A percentile compares a stretch with the other conserved stretches of the same genome.
phyloP scores from a whole-genome alignment of 352 stramenopile genomes.

The Phytophthora crassamura region DNA sequence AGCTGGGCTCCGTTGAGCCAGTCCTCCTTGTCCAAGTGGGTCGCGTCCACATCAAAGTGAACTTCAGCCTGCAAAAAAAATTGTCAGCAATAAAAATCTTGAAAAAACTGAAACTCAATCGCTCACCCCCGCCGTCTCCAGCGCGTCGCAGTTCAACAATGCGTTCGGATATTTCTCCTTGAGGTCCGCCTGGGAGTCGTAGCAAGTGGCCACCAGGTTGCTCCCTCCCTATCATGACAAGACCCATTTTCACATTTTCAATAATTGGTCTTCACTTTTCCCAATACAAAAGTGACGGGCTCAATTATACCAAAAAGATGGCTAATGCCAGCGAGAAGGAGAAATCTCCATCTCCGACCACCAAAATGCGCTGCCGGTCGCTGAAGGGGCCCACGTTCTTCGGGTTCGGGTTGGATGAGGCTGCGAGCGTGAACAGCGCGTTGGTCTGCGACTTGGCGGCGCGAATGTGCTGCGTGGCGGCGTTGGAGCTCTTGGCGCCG shows the following conservation, averaged over 20 bases:
- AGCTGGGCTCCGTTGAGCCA: slow-evolving; percentile 51
- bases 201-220: slow-evolving; percentile 78
- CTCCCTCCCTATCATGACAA: slow-evolving; percentile 51
- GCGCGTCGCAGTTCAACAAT: slow-evolving; percentile 68
- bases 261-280: no score
- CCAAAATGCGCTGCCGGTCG: slow-evolving; percentile 76
- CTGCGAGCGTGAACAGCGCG: slow-evolving; percentile 69
- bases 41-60: slow-evolving; percentile 76
- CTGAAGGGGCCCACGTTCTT: slow-evolving; percentile 80
- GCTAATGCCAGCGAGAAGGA: slow-evolving; percentile 83
- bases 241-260: slow-evolving; percentile 1
- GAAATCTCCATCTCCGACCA: slow-evolving; percentile 88
- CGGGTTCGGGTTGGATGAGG: slow-evolving; percentile 84
- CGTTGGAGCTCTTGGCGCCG: slow-evolving; percentile 8
- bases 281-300: neutral
- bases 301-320: slow-evolving; percentile 62
- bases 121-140: slow-evolving; percentile 72
- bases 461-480: slow-evolving; percentile 33
- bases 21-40: slow-evolving; percentile 58
- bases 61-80: slow-evolving; percentile 50
- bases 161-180: slow-evolving; percentile 79
- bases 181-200: slow-evolving; percentile 73
- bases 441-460: slow-evolving; percentile 70
- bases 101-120: neutral
- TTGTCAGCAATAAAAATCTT: neutral